These are phyloP conservation scores for Hyphopichia buzzinii DNA, from an alignment of 1,139 yeast species.

Conservation along the genomic window DNA sequence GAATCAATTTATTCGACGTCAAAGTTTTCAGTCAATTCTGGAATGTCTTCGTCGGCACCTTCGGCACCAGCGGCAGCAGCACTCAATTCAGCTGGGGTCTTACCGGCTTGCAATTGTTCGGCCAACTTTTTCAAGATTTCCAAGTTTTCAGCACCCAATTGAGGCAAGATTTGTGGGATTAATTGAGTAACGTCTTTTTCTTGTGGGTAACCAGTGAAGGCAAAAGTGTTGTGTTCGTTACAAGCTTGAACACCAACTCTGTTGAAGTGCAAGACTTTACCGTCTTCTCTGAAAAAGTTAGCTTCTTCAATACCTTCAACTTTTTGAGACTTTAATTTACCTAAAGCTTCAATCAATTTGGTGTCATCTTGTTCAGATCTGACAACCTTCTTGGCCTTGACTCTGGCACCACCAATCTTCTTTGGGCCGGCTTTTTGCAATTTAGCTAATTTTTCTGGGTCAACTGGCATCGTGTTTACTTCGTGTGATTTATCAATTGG, in stretches of 20 bases:
- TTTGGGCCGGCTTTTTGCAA: constrained; percentile 70
- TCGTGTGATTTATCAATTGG: neutral
- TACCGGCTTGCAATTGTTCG: constrained; percentile 75
- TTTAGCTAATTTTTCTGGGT: constrained; percentile 84
- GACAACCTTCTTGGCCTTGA: constrained; percentile 67
- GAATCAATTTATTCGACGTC: constrained; percentile 63
- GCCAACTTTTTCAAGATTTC: constrained; percentile 89
- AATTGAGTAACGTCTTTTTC: constrained; percentile 91
- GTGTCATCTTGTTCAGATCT: constrained; percentile 79
- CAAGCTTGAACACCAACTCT: constrained; percentile 95
- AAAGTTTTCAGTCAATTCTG: constrained; percentile 91
- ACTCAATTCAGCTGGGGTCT: constrained; percentile 48
- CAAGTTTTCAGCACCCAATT: constrained; percentile 95
- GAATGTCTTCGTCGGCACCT: constrained; percentile 65
- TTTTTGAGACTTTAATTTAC: constrained; percentile 86
- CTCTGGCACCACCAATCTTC: constrained; percentile 90
- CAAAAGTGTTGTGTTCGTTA: constrained; percentile 86
- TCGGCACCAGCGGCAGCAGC: constrained; percentile 37
- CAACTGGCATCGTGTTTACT: constrained; percentile 62
- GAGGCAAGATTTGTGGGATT: constrained; percentile 93
- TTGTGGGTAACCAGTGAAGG: constrained; percentile 93
- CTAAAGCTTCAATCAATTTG: constrained; percentile 86
- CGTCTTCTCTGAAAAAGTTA: constrained; percentile 96
- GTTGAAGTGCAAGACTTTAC: constrained; percentile 93
- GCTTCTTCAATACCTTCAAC: constrained; percentile 93